Conservation (phyloP, 257 asterid genomes). For the Eustoma russellianum region DNA sequence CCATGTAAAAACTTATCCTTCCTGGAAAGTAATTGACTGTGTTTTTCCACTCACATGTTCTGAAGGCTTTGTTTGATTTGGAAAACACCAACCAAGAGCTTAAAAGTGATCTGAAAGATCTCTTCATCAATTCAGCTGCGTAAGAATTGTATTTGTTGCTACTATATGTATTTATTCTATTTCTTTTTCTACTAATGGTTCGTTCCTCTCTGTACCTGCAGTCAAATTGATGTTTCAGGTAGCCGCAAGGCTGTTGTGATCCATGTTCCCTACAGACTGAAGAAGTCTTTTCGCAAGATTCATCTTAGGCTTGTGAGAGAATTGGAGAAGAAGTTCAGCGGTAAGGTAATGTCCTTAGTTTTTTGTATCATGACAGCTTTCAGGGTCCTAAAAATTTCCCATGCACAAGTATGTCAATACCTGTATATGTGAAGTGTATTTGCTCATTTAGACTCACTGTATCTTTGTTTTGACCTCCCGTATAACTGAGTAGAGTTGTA, state of each 20-base stretch:
- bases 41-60: background rate
- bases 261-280: slow-evolving; percentile 73
- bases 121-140: slow-evolving; percentile 76
- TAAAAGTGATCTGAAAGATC: slow-evolving; percentile 79
- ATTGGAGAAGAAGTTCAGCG: slow-evolving; percentile 93
- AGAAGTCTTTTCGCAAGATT: slow-evolving; percentile 85
- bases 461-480: too few relatives aligned
- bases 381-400: too few relatives aligned
- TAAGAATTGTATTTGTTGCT: slow-evolving; percentile 16
- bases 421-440: too few relatives aligned
- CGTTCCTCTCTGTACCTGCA: slow-evolving; percentile 13
- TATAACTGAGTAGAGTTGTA: too few relatives aligned
- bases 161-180: background rate
- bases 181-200: background rate
- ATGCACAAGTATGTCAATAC: too few relatives aligned
- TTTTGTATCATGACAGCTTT: too few relatives aligned
- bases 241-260: slow-evolving; percentile 82
- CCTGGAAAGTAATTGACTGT: background rate
- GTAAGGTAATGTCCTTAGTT: slow-evolving; percentile 41
- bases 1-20: background rate
- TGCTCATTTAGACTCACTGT: too few relatives aligned
- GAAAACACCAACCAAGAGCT: slow-evolving; percentile 81
- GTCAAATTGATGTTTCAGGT: slow-evolving; percentile 72
- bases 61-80: slow-evolving; percentile 71
- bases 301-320: slow-evolving; percentile 78